A percentile compares a stretch with the other conserved stretches of the same genome.
Evolutionary conservation across 1,284 basidiomycete genomes (phyloP).

Genomic region (Trametes pubescens): DNA sequence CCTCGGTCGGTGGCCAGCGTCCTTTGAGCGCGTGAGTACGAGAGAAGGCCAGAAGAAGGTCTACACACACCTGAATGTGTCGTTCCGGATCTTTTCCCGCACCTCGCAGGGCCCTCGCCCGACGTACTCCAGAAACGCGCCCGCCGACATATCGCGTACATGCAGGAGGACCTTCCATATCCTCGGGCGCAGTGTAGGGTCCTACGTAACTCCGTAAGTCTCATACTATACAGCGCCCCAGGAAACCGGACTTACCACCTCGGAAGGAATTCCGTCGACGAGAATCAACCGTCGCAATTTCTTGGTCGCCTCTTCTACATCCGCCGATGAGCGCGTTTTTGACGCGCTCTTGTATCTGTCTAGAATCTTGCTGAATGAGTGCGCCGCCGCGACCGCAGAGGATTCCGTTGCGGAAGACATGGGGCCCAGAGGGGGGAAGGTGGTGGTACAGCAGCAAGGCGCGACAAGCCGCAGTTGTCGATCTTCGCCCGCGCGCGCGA

Average conservation of each 20-base stretch:
- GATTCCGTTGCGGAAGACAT: constrained; percentile 24
- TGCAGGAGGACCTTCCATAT: constrained; percentile 94
- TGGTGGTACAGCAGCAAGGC: constrained; percentile 20
- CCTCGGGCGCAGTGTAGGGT: constrained; percentile 76
- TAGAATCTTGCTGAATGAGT: constrained; percentile 81
- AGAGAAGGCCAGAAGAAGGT: constrained; percentile 38
- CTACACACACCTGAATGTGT: constrained; percentile 67
- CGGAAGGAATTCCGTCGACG: constrained; percentile 86
- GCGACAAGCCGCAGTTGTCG: constrained; percentile 21
- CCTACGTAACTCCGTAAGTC: constrained; percentile 51
- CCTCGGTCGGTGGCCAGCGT: constrained; percentile 95
- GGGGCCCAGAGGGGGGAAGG: constrained; percentile 22
- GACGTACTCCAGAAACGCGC: constrained; percentile 84
- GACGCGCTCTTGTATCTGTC: constrained; percentile 76
- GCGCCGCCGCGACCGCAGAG: constrained; percentile 55
- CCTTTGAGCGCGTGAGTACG: constrained; percentile 48
- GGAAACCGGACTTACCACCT: constrained; percentile 51
- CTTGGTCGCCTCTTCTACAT: constrained; percentile 78
- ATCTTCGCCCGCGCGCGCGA: constrained; percentile 14
- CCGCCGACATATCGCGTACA: constrained; percentile 78
- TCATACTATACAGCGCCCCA: neutral
- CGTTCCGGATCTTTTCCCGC: constrained; percentile 87
- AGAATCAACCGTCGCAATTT: constrained; percentile 85
- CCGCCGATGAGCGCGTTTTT: constrained; percentile 57
- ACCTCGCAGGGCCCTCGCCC: constrained; percentile 87